Percentiles rank a stretch among this genome's conserved stretches.
phyloP scores from a whole-genome alignment of 805 yeast genomes.

The Yamadazyma ubonensis region DNA sequence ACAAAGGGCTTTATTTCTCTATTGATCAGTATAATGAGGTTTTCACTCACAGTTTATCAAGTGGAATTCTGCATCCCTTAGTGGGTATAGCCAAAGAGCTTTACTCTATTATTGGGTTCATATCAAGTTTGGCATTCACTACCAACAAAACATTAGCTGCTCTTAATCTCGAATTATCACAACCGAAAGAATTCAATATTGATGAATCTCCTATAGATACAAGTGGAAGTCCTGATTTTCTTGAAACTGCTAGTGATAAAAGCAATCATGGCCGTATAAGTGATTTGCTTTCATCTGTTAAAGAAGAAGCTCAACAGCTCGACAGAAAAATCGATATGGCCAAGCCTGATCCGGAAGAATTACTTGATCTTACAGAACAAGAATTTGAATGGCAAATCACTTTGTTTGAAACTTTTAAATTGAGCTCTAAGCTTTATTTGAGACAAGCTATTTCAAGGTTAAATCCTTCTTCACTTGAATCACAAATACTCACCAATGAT shows the following conservation, averaged over 20 bases:
- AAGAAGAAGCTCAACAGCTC: slow-evolving; percentile 35
- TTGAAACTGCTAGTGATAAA: slow-evolving; percentile 13
- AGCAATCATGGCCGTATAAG: slow-evolving; percentile 25
- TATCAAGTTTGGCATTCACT: slow-evolving; percentile 57
- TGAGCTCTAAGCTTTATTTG: slow-evolving; percentile 65
- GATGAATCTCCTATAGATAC: slow-evolving; percentile 15
- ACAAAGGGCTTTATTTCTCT: slow-evolving; percentile 65
- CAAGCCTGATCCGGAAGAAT: slow-evolving; percentile 51
- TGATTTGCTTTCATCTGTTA: slow-evolving; percentile 24
- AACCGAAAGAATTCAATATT: slow-evolving; percentile 13
- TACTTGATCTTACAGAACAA: slow-evolving; percentile 37
- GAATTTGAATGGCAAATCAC: slow-evolving; percentile 68
- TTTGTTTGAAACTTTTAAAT: slow-evolving; percentile 67
- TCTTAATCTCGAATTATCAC: slow-evolving; percentile 10
- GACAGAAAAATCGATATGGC: slow-evolving; percentile 50
- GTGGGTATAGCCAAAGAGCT: slow-evolving; percentile 71
- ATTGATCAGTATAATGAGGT: slow-evolving; percentile 57
- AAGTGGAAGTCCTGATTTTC: background rate
- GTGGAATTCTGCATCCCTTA: slow-evolving; percentile 60
- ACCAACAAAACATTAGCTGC: slow-evolving; percentile 33
- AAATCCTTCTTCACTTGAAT: slow-evolving; percentile 62
- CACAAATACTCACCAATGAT: slow-evolving; percentile 56
- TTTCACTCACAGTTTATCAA: slow-evolving; percentile 36
- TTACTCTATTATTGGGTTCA: slow-evolving; percentile 66
- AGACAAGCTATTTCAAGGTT: slow-evolving; percentile 61